These are phyloP conservation scores for Aethionema arabicum DNA, from an alignment of 345 rosid species.

Conservation along the genomic window DNA sequence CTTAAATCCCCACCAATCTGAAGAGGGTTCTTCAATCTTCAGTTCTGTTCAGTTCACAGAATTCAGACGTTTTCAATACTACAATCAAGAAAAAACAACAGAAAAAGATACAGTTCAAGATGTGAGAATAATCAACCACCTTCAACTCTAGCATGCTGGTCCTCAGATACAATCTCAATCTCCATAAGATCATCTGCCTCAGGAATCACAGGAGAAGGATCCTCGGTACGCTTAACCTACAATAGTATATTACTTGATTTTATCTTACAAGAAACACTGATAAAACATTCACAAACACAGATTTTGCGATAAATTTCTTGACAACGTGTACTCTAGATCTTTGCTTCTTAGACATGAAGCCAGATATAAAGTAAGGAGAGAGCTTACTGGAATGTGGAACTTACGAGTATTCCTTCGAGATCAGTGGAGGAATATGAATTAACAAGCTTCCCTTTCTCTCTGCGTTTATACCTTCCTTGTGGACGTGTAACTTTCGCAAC, in stretches of 20 bases:
- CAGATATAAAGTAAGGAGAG: not conserved
- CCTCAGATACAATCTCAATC: conserved; percentile 43
- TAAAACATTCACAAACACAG: not conserved
- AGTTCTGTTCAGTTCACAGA: conserved; percentile 42
- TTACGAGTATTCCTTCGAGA: conserved; percentile 91
- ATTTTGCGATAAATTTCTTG: not conserved
- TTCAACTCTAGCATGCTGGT: conserved; percentile 37
- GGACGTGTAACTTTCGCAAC: conserved; percentile 73
- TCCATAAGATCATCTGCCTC: conserved; percentile 38
- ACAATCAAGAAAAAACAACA: not conserved
- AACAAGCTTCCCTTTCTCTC: conserved; percentile 92
- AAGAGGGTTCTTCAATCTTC: conserved; percentile 44
- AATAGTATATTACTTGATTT: conserved; percentile 9
- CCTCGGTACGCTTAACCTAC: conserved; percentile 72
- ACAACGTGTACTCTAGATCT: not conserved
- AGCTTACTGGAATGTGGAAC: conserved; percentile 28
- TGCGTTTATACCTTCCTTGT: conserved; percentile 84
- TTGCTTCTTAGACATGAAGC: not conserved
- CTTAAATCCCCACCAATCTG: conserved; percentile 93
- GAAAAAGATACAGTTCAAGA: not conserved
- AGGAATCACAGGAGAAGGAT: conserved; percentile 42
- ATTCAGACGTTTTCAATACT: conserved; percentile 12
- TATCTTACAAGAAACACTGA: not conserved
- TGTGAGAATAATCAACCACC: conserved; percentile 37
- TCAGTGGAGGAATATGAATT: conserved; percentile 75